Evolutionary conservation across 352 stramenopile genomes (phyloP).

Genomic region (Phytophthora agathidicida): DNA sequence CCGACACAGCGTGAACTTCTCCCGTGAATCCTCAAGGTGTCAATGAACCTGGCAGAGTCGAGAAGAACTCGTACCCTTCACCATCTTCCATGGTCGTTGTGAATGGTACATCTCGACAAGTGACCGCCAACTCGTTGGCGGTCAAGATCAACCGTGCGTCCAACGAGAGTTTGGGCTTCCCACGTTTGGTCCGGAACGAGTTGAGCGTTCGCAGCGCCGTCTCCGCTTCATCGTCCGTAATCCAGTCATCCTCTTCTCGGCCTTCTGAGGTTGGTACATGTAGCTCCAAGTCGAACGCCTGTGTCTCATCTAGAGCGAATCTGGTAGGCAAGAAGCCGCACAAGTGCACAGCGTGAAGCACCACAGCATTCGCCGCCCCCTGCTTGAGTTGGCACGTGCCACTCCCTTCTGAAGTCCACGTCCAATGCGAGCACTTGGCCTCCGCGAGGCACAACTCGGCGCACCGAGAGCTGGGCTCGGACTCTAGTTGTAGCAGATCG

Average conservation of each 20-base stretch:
- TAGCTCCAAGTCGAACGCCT: constrained; percentile 34
- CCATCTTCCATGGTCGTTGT: constrained; percentile 14
- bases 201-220: constrained; percentile 36
- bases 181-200: constrained; percentile 30
- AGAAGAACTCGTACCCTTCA: constrained; percentile 21
- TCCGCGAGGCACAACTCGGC: constrained; percentile 36
- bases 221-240: constrained; percentile 34
- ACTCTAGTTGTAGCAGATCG: constrained; percentile 16
- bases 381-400: constrained; percentile 46
- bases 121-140: constrained; percentile 33
- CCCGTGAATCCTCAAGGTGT: constrained; percentile 14
- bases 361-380: constrained; percentile 15
- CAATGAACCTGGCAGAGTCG: constrained; percentile 4
- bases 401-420: constrained; percentile 26
- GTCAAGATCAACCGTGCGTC: constrained; percentile 39
- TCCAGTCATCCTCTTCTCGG: not conserved
- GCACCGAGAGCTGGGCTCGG: constrained; percentile 35
- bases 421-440: constrained; percentile 44
- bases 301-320: constrained; percentile 27
- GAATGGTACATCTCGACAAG: constrained; percentile 19
- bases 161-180: constrained; percentile 25
- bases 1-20: constrained; percentile 22
- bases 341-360: constrained; percentile 7
- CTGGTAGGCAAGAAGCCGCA: constrained; percentile 33
- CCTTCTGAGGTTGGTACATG: constrained; percentile 4